phyloP scores from a whole-genome alignment of 1,139 yeast species.

The Magnusiomyces sp. region DNA sequence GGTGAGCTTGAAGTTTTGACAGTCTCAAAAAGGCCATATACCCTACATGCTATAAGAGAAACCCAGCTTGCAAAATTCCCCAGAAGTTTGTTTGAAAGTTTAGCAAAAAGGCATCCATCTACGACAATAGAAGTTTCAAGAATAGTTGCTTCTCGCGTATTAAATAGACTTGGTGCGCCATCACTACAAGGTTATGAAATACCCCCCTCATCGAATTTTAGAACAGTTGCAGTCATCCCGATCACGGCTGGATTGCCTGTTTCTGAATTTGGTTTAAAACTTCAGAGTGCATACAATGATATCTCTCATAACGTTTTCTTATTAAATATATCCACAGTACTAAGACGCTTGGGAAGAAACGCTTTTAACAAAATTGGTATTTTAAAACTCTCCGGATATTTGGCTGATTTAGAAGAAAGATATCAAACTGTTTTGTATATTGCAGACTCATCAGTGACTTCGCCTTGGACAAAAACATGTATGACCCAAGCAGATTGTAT shows the following conservation, averaged over 20 bases:
- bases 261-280: slow-evolving; percentile 66
- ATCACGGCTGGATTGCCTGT: slow-evolving; percentile 75
- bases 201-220: slow-evolving; percentile 33
- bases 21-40: slow-evolving; percentile 61
- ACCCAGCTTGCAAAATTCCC: slow-evolving; percentile 93
- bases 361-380: slow-evolving; percentile 88
- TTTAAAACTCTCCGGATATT: slow-evolving; percentile 77
- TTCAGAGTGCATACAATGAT: slow-evolving; percentile 59
- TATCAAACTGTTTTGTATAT: slow-evolving; percentile 81
- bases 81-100: slow-evolving; percentile 72
- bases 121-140: slow-evolving; percentile 86
- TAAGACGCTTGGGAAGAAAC: slow-evolving; percentile 77
- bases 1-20: slow-evolving; percentile 95
- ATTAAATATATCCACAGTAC: slow-evolving; percentile 71
- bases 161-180: slow-evolving; percentile 21
- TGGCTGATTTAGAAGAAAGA: slow-evolving; percentile 84
- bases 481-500: slow-evolving; percentile 93
- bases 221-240: slow-evolving; percentile 82
- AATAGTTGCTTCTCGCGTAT: slow-evolving; percentile 70
- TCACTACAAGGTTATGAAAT: slow-evolving; percentile 8
- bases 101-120: slow-evolving; percentile 79
- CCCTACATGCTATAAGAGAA: slow-evolving; percentile 83
- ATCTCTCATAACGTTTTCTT: slow-evolving; percentile 71
- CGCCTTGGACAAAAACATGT: slow-evolving; percentile 89
- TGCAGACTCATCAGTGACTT: slow-evolving; percentile 75